phyloP scores from a whole-genome alignment of 2,329 filamentous ascomycete species.

The Fusarium devonianum region DNA sequence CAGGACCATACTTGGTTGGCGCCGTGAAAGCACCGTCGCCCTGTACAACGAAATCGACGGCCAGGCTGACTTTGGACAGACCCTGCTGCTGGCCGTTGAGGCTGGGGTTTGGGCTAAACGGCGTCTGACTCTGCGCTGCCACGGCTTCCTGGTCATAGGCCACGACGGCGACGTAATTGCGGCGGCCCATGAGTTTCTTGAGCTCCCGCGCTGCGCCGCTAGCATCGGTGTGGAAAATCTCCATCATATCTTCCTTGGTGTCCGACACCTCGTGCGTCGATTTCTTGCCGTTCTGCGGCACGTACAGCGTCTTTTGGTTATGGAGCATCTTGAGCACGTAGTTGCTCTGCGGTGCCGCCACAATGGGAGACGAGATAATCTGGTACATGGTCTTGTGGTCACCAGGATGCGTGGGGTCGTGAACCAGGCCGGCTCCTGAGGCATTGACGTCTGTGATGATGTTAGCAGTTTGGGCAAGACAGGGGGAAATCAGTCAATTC shows the following conservation, averaged over 20 bases:
- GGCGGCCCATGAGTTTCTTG: constrained; percentile 89
- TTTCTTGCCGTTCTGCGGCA: constrained; percentile 85
- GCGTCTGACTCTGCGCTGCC: constrained; percentile 45
- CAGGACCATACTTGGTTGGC: constrained; percentile 95
- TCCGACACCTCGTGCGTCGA: constrained; percentile 79
- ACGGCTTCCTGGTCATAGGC: constrained; percentile 89
- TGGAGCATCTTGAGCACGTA: constrained; percentile 96
- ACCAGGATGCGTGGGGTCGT: constrained; percentile 88
- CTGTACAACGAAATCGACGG: constrained; percentile 96
- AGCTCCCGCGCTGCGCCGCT: constrained; percentile 82
- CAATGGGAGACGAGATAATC: constrained; percentile 89
- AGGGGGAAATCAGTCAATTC: background rate
- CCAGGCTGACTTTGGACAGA: constrained; percentile 77
- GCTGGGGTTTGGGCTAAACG: constrained; percentile 50
- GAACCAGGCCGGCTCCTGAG: constrained; percentile 89
- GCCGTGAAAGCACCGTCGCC: constrained; percentile 81
- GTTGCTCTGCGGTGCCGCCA: constrained; percentile 82
- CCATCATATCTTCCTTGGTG: constrained; percentile 99
- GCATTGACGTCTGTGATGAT: constrained; percentile 74
- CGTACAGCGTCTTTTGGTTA: constrained; percentile 89
- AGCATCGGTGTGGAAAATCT: constrained; percentile 96
- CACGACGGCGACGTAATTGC: constrained; percentile 94
- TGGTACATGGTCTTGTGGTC: constrained; percentile 99
- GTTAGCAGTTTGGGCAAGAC: constrained; percentile 34
- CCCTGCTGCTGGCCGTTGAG: constrained; percentile 51